Base-by-base conservation (phyloP, 148 eudicot genomes). In the Arbutus unedo region DNA sequence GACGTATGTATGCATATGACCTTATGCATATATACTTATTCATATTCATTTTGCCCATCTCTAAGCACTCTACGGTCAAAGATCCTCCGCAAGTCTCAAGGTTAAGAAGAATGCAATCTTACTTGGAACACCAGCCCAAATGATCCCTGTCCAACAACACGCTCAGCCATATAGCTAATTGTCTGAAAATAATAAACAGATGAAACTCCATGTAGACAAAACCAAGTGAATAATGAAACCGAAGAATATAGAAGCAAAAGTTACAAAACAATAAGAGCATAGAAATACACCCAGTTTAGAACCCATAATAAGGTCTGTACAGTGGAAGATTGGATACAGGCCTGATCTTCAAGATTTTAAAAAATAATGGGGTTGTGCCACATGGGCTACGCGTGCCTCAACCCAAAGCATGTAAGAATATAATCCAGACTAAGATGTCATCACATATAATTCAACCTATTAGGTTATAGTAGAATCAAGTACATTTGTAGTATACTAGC, bases 91-190 rank as follows among this genome's bases (percentile, higher is more conserved):
- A 62, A 31, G 23, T 70, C 44, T 44, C 45, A 2, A 66, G 44
- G 23, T 48, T 16, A 18, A 68, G 55, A 6, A 76, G 70, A 14
- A 57, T 4, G 23, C 50, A 78, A 67, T 18, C 43, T 47, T 78
- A 91, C 93, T 90, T 89, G 93, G 87, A 91, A 91, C 48, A 91
- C 93, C 62, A 91, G 91, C 67, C 93, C 93, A 54, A 91, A 91
- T 66, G 93, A 91, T 62, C 93, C 93, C 31, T 88, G 90, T 45
- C 91, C 93, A 56, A 91, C 93, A 10, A 87, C 87, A 73, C 91
- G 93, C 85, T 91, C 93, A 85, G 93, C 93, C 91, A 91, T 89
- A 90, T 91, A 91, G 89, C 90, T 88, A 81, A 91, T 85, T 82
- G 93, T 89, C 93, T 91, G 87, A 59, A 83, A 82, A 38, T 45